Conservation (phyloP, 106 monocot genomes). For the Dioscorea alata region DNA sequence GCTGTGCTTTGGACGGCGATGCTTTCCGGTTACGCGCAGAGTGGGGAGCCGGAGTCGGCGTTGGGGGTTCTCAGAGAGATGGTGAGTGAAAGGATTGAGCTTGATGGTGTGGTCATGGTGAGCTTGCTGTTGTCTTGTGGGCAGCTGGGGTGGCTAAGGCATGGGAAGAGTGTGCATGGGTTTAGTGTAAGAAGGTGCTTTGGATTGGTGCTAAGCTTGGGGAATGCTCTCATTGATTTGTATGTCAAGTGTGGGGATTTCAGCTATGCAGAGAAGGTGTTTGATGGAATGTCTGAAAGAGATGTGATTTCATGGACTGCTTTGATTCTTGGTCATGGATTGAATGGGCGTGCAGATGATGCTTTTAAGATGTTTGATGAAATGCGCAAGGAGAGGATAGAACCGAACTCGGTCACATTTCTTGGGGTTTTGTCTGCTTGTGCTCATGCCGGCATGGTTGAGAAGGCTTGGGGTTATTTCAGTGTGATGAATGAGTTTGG, state of each 20-base stretch:
- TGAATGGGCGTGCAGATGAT: slow-evolving; percentile 39
- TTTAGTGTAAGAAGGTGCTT: slow-evolving; percentile 21
- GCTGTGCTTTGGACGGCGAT: slow-evolving; percentile 67
- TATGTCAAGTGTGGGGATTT: slow-evolving; percentile 62
- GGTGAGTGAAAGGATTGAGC: slow-evolving; percentile 22
- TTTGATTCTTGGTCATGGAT: slow-evolving; percentile 56
- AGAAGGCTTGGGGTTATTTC: slow-evolving; percentile 46
- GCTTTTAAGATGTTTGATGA: slow-evolving; percentile 41
- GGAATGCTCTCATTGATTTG: slow-evolving; percentile 74
- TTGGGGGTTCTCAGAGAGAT: slow-evolving; percentile 42
- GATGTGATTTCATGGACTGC: slow-evolving; percentile 75
- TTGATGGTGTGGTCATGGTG: slow-evolving; percentile 46
- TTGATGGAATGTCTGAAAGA: slow-evolving; percentile 31
- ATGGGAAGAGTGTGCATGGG: slow-evolving; percentile 49
- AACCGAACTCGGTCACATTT: slow-evolving; percentile 60
- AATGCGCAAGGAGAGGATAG: slow-evolving; percentile 31
- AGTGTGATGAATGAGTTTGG: slow-evolving; percentile 22
- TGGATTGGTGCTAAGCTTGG: slow-evolving; percentile 27
- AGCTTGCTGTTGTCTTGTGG: slow-evolving; percentile 41
- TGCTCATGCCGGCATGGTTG: slow-evolving; percentile 58
- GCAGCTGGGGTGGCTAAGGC: slow-evolving; percentile 20
- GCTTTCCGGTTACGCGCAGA: slow-evolving; percentile 59
- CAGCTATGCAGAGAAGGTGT: slow-evolving; percentile 36
- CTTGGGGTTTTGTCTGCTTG: slow-evolving; percentile 67
- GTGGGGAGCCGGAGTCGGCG: slow-evolving; percentile 25